Base-by-base conservation (phyloP, 2,329 filamentous ascomycete species). In the Tolypocladium paradoxum region DNA sequence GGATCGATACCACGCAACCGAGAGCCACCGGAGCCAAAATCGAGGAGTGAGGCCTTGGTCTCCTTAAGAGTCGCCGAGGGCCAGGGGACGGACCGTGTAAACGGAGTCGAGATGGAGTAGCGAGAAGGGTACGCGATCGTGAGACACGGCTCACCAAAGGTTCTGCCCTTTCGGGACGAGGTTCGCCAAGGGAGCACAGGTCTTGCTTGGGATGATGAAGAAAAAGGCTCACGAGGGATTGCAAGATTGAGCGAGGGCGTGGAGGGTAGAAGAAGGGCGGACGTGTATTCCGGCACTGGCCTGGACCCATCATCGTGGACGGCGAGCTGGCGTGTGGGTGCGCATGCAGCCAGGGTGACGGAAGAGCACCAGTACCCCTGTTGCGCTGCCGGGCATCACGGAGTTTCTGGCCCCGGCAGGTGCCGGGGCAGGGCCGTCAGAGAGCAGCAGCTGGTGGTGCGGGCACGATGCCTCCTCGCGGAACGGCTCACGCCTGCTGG, bases 261-360 rank as follows among this genome's bases (percentile, higher is more conserved):
- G 60, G 57, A 61, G 65, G 65, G 65, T 66, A 69, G 60, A 68
- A 65, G 65, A 69, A 69, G 65, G 65, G 64, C 63, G 61, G 61
- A 62, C 58, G 55, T 59, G 58, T 58, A 58, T 49, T 43, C 55
- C 48, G 53, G 52, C 48, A 51, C 27, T 54, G 51, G 56, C 40
- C 54, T 37, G 51, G 52, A 53, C 56, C 56, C 56, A 51, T 54
- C 55, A 56, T 59, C 55, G 53, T 53, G 56, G 56, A 47, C 55
- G 36, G 55, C 49, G 48, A 55, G 53, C 53, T 51, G 56, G 54
- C 54, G 53, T 45, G 53, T 52, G 52, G 45, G 51, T 38, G 50
- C 43, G 48, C 63, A 61, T 57, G 60, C 55, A 56, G 60, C 57
- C 60, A 34, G 52, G 63, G 61, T 56, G 53, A 63, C 24, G 53